Evolutionary conservation across 1,284 basidiomycete species (phyloP).

Genomic region (Flammula alnicola): DNA sequence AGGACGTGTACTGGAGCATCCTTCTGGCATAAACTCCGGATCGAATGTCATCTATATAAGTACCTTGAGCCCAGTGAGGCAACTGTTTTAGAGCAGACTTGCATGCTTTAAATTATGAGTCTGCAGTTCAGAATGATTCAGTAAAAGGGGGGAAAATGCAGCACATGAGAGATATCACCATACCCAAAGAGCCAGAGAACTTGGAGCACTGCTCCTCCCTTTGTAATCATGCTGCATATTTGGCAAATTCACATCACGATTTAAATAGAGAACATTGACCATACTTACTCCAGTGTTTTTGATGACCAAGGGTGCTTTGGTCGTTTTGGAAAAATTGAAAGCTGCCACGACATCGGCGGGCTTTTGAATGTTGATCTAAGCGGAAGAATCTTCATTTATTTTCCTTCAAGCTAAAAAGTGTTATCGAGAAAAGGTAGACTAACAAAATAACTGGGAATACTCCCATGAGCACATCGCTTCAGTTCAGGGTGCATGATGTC

Average conservation of each 20-base stretch:
- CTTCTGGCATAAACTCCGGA: slow-evolving; percentile 36
- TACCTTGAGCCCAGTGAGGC: background rate
- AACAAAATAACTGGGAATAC: slow-evolving; percentile 33
- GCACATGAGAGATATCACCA: background rate
- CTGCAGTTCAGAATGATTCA: slow-evolving; percentile 25
- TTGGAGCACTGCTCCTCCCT: slow-evolving; percentile 47
- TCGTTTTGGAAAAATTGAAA: slow-evolving; percentile 42
- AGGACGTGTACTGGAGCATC: slow-evolving; percentile 34
- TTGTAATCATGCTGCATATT: slow-evolving; percentile 46
- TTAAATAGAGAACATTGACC: slow-evolving; percentile 9
- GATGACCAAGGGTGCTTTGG: slow-evolving; percentile 45
- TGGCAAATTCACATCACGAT: background rate
- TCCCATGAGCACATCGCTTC: slow-evolving; percentile 32
- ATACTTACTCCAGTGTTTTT: slow-evolving; percentile 51
- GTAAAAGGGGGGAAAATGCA: background rate
- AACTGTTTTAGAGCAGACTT: slow-evolving; percentile 6
- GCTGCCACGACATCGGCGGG: slow-evolving; percentile 43
- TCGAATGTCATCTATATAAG: slow-evolving; percentile 36
- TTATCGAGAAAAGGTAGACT: background rate
- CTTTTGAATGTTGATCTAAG: slow-evolving; percentile 45
- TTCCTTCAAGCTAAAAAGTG: background rate
- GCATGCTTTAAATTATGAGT: slow-evolving; percentile 45
- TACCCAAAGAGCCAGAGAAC: slow-evolving; percentile 48
- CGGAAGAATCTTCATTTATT: slow-evolving; percentile 12
- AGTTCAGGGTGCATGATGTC: slow-evolving; percentile 27